Evolutionary conservation across 1,284 basidiomycete genomes (phyloP).

Genomic region (Ceratobasidium sp.): DNA sequence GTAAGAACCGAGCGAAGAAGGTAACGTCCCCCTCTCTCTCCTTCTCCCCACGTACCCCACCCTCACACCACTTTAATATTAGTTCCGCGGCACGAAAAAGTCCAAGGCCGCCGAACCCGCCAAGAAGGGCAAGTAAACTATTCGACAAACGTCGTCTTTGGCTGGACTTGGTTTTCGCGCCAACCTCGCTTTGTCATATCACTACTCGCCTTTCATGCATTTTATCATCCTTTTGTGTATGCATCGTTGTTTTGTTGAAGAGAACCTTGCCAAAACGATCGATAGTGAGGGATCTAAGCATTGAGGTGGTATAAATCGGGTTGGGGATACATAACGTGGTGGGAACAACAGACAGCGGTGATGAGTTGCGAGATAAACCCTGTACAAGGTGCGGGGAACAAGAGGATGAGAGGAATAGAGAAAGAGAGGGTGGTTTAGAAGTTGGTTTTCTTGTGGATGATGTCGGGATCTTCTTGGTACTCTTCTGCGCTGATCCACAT

Average conservation of each 20-base stretch:
- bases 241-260: not conserved
- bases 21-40: slow-evolving; percentile 61
- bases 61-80: slow-evolving; percentile 3
- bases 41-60: slow-evolving; percentile 3
- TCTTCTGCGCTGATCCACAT: slow-evolving; percentile 99
- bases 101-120: slow-evolving; percentile 89
- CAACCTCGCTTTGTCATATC: not conserved
- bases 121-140: slow-evolving; percentile 85
- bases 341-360: too few species aligned
- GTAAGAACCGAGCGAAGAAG: slow-evolving; percentile 99
- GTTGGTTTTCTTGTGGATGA: slow-evolving; percentile 93
- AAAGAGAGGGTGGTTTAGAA: slow-evolving; percentile 63
- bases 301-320: slow-evolving; percentile 21
- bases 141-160: slow-evolving; percentile 14
- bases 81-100: slow-evolving; percentile 95
- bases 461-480: slow-evolving; percentile 98
- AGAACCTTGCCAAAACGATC: slow-evolving; percentile 42
- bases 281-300: too few species aligned
- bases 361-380: not conserved
- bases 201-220: slow-evolving; percentile 16
- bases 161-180: slow-evolving; percentile 22
- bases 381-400: not conserved
- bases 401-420: not conserved
- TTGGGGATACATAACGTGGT: slow-evolving; percentile 17
- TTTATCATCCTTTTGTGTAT: slow-evolving; percentile 26